Evolutionary conservation across 768 basidiomycete species (phyloP).

Genomic region (Podaxis rugospora): DNA sequence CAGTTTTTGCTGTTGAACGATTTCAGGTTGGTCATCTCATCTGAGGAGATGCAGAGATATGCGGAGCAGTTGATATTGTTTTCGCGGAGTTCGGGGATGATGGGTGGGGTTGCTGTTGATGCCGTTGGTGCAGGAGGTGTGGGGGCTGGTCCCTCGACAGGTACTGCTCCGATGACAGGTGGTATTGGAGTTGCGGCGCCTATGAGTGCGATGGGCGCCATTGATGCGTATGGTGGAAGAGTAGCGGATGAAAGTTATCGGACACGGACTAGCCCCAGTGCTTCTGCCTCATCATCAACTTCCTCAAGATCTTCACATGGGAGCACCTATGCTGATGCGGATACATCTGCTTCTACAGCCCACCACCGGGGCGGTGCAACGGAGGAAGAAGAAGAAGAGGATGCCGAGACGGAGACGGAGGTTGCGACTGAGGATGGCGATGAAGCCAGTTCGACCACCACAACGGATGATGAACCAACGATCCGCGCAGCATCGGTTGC

Average conservation of each 20-base stretch:
- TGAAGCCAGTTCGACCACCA: slow-evolving; percentile 26
- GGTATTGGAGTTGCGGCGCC: slow-evolving; percentile 13
- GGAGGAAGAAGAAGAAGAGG: slow-evolving; percentile 16
- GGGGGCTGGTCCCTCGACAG: background rate
- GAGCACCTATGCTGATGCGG: background rate
- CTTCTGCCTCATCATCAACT: background rate
- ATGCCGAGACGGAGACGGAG: slow-evolving; percentile 28
- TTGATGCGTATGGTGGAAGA: slow-evolving; percentile 46
- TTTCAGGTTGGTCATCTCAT: slow-evolving; percentile 83
- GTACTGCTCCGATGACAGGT: background rate
- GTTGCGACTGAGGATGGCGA: slow-evolving; percentile 36
- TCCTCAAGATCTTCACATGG: background rate
- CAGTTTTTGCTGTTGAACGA: slow-evolving; percentile 97
- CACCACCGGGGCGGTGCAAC: background rate
- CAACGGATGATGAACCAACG: slow-evolving; percentile 82
- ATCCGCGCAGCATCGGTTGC: slow-evolving; percentile 40
- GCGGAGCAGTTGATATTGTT: slow-evolving; percentile 85
- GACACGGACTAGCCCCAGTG: background rate
- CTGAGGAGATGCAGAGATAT: slow-evolving; percentile 92
- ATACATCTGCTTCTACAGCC: background rate
- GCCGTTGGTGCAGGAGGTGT: background rate
- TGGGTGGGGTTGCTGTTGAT: background rate
- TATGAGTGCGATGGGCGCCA: slow-evolving; percentile 44
- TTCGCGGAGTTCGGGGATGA: slow-evolving; percentile 24
- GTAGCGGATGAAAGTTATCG: slow-evolving; percentile 23